phyloP scores from a whole-genome alignment of 331 rosid species.

The Spiraea crenata region DNA sequence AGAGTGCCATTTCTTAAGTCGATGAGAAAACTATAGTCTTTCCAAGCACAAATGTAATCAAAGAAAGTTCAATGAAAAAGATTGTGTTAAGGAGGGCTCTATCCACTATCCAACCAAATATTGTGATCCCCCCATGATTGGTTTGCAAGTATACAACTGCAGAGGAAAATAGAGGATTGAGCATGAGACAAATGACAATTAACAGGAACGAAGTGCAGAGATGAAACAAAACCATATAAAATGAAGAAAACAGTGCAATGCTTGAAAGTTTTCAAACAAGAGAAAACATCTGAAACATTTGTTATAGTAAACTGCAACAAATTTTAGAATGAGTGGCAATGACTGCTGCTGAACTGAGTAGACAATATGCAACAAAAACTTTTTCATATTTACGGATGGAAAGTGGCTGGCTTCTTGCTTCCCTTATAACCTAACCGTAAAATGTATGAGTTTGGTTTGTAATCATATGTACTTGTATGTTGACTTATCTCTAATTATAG shows the following conservation, averaged over 20 bases:
- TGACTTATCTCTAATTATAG: background rate
- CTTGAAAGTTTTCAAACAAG: background rate
- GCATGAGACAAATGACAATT: background rate
- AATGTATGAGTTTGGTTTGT: background rate
- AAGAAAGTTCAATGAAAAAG: slow-evolving; percentile 64
- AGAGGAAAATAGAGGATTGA: slow-evolving; percentile 13
- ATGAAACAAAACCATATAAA: background rate
- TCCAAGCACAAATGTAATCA: slow-evolving; percentile 74
- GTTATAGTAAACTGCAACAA: too few species aligned
- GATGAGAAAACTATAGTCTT: slow-evolving; percentile 48
- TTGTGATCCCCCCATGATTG: slow-evolving; percentile 80
- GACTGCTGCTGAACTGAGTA: background rate
- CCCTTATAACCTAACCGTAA: background rate
- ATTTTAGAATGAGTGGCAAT: too few species aligned
- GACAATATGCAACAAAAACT: too few species aligned
- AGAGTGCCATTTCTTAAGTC: background rate
- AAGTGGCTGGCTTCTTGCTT: background rate
- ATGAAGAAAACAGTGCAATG: background rate
- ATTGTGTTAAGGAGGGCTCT: slow-evolving; percentile 76
- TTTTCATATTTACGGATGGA: background rate
- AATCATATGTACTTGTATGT: background rate
- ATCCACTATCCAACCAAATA: slow-evolving; percentile 86
- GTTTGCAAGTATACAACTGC: slow-evolving; percentile 86
- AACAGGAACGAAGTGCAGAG: background rate
- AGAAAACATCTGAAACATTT: background rate